These are phyloP conservation scores for Vitis hybrid DNA, from an alignment of 177 flowering plant genomes.

Conservation along the genomic window DNA sequence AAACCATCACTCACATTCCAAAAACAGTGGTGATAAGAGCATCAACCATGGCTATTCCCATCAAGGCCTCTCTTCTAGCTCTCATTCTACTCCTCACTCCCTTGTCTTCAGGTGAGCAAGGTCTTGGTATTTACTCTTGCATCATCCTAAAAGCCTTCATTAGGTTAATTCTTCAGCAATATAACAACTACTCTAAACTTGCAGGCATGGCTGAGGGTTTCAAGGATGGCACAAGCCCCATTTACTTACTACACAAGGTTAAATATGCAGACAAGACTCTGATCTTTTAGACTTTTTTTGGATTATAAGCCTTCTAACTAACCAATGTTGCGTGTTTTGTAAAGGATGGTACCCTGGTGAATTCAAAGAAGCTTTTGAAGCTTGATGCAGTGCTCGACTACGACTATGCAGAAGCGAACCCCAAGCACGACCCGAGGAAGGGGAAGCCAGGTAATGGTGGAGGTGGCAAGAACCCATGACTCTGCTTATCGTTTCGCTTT, in stretches of 20 bases:
- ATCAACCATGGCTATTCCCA: conserved; percentile 21
- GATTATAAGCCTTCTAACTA: background rate
- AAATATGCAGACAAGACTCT: no score
- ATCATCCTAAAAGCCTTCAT: background rate
- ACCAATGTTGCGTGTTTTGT: background rate
- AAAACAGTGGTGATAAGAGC: background rate
- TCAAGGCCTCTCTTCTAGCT: conserved; percentile 23
- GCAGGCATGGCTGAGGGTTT: conserved; percentile 21
- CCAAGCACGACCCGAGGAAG: conserved; percentile 58
- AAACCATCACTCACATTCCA: background rate
- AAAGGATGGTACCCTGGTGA: conserved; percentile 18
- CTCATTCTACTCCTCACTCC: conserved; percentile 27
- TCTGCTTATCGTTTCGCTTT: background rate
- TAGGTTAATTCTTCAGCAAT: background rate
- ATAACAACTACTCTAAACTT: background rate
- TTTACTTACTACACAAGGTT: conserved; percentile 22
- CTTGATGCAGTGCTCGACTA: conserved; percentile 42
- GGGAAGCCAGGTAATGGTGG: conserved; percentile 31
- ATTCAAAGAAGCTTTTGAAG: conserved; percentile 43
- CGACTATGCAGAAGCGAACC: conserved; percentile 61
- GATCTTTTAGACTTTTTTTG: no score
- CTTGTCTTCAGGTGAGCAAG: conserved; percentile 28
- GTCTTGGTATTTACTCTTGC: background rate
- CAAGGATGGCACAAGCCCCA: conserved; percentile 9
- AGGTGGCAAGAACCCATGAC: conserved; percentile 29